Conservation (phyloP, 1,284 basidiomycete species). For the Coniferiporia weirii region DNA sequence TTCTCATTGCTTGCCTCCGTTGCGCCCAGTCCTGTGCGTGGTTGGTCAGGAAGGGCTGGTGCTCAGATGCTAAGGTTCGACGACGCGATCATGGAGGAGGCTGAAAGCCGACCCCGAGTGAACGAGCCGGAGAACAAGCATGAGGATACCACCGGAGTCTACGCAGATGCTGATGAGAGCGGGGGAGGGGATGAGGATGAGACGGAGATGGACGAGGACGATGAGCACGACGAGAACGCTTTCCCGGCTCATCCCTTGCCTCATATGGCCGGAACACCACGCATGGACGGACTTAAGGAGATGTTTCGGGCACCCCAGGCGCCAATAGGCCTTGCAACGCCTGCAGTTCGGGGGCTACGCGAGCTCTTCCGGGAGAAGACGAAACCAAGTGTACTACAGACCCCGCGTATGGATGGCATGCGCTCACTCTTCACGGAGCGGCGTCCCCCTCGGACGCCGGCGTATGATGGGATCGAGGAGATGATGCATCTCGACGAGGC, state of each 20-base stretch:
- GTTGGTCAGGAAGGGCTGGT: not conserved
- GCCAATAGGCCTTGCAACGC: constrained; percentile 22
- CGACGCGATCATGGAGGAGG: constrained; percentile 11
- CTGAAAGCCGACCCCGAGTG: constrained; percentile 5
- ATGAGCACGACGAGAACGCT: constrained; percentile 3
- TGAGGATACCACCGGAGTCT: not conserved
- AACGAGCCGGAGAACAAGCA: not conserved
- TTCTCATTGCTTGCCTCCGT: constrained; percentile 30
- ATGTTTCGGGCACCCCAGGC: constrained; percentile 22
- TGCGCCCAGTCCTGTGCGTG: not conserved
- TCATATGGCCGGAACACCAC: constrained; percentile 21
- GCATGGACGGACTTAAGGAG: constrained; percentile 25
- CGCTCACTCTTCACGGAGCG: constrained; percentile 28
- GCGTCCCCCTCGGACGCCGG: constrained; percentile 16
- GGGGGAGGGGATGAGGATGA: not conserved
- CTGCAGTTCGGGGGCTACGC: constrained; percentile 30
- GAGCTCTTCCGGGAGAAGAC: constrained; percentile 28
- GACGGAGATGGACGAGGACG: constrained; percentile 7
- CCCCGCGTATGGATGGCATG: constrained; percentile 34
- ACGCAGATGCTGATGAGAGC: constrained; percentile 13
- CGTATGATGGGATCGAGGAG: constrained; percentile 17
- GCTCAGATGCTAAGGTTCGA: constrained; percentile 7
- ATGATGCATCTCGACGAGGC: constrained; percentile 14
- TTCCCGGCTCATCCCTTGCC: constrained; percentile 12
- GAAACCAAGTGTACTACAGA: constrained; percentile 19